Percentiles rank a stretch among this genome's conserved stretches.
These are phyloP conservation scores for Pseudogymnoascus sp. DNA, from an alignment of 2,329 filamentous ascomycete species.

Conservation along the genomic window DNA sequence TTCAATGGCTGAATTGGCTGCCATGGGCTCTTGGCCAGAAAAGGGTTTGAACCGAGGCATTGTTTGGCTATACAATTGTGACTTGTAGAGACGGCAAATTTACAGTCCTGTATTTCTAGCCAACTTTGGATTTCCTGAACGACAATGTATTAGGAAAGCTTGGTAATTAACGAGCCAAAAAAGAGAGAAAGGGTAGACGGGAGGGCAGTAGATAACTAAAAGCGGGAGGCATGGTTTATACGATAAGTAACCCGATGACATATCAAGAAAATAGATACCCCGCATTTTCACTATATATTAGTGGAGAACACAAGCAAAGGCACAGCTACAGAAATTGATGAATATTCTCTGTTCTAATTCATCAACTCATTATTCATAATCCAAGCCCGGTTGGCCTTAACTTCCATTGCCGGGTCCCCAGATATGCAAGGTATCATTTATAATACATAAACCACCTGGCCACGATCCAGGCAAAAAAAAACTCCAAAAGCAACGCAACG, in stretches of 20 bases:
- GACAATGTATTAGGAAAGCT: not conserved
- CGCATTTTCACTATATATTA: slow-evolving; percentile 1
- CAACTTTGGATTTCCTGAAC: not conserved
- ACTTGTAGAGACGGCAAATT: not conserved
- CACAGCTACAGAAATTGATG: not conserved
- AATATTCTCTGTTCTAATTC: not conserved
- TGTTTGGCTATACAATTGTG: not conserved
- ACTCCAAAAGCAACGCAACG: not conserved
- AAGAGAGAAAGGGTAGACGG: not conserved
- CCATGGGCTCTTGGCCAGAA: not conserved
- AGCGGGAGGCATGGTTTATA: not conserved
- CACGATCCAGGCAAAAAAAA: not conserved
- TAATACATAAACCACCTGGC: not conserved
- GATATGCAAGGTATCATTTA: not conserved
- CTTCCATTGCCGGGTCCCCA: not conserved
- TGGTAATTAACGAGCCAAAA: not conserved
- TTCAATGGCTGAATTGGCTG: not conserved
- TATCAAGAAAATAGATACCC: slow-evolving; percentile 1
- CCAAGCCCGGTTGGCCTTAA: not conserved
- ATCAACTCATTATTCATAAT: slow-evolving; percentile 5
- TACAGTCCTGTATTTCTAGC: not conserved
- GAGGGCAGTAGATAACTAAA: not conserved
- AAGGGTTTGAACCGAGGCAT: not conserved
- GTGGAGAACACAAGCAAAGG: not conserved
- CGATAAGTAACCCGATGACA: not conserved